Conservation (phyloP, 805 yeast genomes). For the Starmerella apicola region DNA sequence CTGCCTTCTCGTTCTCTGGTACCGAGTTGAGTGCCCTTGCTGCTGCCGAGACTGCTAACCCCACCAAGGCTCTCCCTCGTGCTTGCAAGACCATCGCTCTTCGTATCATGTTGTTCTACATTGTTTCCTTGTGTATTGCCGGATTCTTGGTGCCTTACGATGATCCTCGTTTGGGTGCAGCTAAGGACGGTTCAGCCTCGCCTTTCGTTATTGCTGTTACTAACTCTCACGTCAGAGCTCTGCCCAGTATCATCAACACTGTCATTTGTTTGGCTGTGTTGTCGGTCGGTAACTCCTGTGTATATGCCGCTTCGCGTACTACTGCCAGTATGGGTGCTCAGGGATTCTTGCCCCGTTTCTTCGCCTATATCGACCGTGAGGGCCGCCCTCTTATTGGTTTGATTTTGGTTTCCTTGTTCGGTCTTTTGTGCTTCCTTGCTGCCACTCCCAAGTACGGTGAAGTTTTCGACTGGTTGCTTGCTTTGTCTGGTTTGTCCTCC, state of each 20-base stretch:
- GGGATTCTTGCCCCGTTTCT: conserved; percentile 44
- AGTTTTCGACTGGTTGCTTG: conserved; percentile 61
- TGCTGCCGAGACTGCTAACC: conserved; percentile 63
- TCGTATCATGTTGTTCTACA: conserved; percentile 64
- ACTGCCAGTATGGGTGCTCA: conserved; percentile 52
- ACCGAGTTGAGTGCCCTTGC: conserved; percentile 63
- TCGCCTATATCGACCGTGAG: conserved; percentile 54
- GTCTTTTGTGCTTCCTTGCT: conserved; percentile 46
- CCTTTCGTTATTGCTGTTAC: conserved; percentile 65
- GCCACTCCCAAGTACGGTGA: conserved; percentile 39
- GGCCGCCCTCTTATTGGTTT: conserved; percentile 77
- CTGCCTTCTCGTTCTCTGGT: conserved; percentile 69
- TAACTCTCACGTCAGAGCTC: conserved; percentile 51
- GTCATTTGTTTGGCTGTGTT: conserved; percentile 55
- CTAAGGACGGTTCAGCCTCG: conserved; percentile 51
- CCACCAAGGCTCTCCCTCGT: conserved; percentile 51
- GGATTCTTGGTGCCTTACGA: conserved; percentile 61
- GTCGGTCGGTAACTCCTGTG: conserved; percentile 65
- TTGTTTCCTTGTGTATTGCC: conserved; percentile 41
- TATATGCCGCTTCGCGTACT: conserved; percentile 57
- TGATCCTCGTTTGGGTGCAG: conserved; percentile 35
- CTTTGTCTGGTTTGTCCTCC: conserved; percentile 60
- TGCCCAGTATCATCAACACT: conserved; percentile 58
- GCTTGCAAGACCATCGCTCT: conserved; percentile 73
- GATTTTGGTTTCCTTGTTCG: conserved; percentile 34